Evolutionary conservation across 257 asterid species (phyloP).

Genomic region (Solanum paucissectum): DNA sequence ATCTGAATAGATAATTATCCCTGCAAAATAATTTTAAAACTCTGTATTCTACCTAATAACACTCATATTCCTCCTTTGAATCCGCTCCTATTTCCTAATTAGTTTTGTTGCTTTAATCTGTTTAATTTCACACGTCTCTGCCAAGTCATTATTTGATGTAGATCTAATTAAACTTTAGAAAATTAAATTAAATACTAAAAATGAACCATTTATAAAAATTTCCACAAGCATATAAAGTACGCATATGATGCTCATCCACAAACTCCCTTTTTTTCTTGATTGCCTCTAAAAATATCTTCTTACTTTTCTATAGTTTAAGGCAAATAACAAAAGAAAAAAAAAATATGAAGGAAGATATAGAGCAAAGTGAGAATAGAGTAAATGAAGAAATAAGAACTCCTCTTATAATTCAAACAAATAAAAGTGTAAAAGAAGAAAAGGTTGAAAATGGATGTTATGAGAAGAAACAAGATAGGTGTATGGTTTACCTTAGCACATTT

Average conservation of each 20-base stretch:
- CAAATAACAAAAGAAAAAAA: background rate
- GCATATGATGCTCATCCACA: background rate
- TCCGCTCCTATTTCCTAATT: background rate
- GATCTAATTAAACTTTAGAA: background rate
- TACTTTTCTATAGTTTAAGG: background rate
- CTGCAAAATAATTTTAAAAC: background rate
- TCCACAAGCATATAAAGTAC: background rate
- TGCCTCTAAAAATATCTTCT: background rate
- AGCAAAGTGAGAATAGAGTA: slow-evolving; percentile 9
- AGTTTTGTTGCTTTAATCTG: background rate
- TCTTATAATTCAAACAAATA: slow-evolving; percentile 23
- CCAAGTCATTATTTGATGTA: background rate
- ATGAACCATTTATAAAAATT: background rate
- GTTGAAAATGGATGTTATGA: background rate
- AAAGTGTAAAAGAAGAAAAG: slow-evolving; percentile 10
- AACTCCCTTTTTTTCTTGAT: background rate
- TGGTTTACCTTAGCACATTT: slow-evolving; percentile 69
- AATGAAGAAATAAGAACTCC: slow-evolving; percentile 36
- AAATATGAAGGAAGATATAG: slow-evolving; percentile 27
- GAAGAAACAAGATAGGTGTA: slow-evolving; percentile 44
- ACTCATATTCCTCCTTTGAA: background rate
- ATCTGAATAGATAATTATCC: background rate
- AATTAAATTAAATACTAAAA: background rate
- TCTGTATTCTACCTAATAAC: background rate
- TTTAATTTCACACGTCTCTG: background rate